phyloP scores from a whole-genome alignment of 495 filamentous ascomycete genomes.

The Penicillium odoratum region DNA sequence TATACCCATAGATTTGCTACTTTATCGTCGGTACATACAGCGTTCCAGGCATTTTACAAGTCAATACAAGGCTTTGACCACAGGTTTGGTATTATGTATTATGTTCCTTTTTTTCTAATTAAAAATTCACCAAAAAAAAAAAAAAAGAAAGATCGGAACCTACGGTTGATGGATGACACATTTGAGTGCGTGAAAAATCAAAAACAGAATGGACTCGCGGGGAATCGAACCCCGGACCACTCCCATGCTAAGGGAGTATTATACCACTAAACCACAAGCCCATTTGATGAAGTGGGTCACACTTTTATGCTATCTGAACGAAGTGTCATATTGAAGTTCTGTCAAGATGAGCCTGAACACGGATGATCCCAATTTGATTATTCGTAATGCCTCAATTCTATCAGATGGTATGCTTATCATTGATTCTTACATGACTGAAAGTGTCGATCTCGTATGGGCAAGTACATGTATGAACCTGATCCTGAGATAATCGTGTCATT shows the following conservation, averaged over 20 bases:
- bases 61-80: too few species aligned
- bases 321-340: not conserved
- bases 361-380: too few species aligned
- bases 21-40: not conserved
- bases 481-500: too few species aligned
- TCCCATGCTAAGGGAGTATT: conserved; percentile 50
- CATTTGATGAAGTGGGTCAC: conserved; percentile 9
- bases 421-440: too few species aligned
- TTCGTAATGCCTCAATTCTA: too few species aligned
- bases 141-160: not conserved
- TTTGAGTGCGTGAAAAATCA: not conserved
- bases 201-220: conserved; percentile 47
- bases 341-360: too few species aligned
- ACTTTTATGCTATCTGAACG: not conserved
- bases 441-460: too few species aligned
- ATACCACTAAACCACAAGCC: conserved; percentile 51
- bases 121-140: not conserved
- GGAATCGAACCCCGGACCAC: conserved; percentile 61
- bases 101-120: not conserved
- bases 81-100: too few species aligned
- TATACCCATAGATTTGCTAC: not conserved
- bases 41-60: too few species aligned
- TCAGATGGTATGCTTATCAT: too few species aligned
- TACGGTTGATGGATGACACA: too few species aligned
- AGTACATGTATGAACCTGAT: too few species aligned